A percentile compares a stretch with the other conserved stretches of the same genome.
phyloP scores from a whole-genome alignment of 2,329 filamentous ascomycete species.

The Thielaviopsis populi region DNA sequence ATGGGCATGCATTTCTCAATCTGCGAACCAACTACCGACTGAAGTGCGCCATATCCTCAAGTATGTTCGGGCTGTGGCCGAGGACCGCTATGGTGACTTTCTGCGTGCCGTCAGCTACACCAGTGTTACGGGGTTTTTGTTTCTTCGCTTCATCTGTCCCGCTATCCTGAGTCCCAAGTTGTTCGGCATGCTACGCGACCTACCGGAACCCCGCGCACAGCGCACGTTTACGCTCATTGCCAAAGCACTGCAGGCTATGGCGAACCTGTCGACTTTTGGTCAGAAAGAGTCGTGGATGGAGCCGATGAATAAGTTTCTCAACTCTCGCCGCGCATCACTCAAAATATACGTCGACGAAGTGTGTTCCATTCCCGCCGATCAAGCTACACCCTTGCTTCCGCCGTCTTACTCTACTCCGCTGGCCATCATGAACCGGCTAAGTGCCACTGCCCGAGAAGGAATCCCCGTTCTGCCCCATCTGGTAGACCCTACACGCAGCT shows the following conservation, averaged over 20 bases:
- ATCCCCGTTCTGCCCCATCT: slow-evolving; percentile 88
- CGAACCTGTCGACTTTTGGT: slow-evolving; percentile 81
- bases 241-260: slow-evolving; percentile 79
- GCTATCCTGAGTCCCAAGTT: slow-evolving; percentile 93
- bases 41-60: slow-evolving; percentile 77
- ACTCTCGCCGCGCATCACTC: slow-evolving; percentile 59
- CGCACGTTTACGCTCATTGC: slow-evolving; percentile 83
- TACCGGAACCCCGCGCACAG: slow-evolving; percentile 68
- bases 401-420: slow-evolving; percentile 77
- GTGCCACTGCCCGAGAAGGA: slow-evolving; percentile 69
- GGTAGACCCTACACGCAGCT: slow-evolving; percentile 74
- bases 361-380: slow-evolving; percentile 65
- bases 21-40: slow-evolving; percentile 59
- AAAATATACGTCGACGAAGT: slow-evolving; percentile 78
- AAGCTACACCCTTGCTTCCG: slow-evolving; percentile 34
- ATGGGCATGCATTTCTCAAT: slow-evolving; percentile 68
- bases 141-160: slow-evolving; percentile 87
- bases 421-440: slow-evolving; percentile 71
- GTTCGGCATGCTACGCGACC: slow-evolving; percentile 70
- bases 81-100: slow-evolving; percentile 89
- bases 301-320: slow-evolving; percentile 84
- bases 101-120: slow-evolving; percentile 80
- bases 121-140: slow-evolving; percentile 87
- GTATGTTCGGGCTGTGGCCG: slow-evolving; percentile 81
- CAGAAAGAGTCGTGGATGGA: slow-evolving; percentile 99